Conservation (phyloP, 768 basidiomycete genomes). For the Lyophyllum atratum region DNA sequence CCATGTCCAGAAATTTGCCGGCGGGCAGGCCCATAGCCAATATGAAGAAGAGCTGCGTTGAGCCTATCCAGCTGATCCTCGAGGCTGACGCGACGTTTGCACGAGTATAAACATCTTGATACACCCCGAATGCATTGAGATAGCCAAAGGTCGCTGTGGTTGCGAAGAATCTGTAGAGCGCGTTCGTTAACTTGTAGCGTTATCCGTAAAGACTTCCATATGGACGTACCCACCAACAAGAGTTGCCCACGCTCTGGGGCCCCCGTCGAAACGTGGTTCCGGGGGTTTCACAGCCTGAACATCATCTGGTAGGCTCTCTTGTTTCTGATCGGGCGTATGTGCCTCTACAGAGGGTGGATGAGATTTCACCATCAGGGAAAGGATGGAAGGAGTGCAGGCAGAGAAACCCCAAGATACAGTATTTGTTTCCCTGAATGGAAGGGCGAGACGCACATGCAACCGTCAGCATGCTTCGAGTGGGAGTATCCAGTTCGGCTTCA, state of each 20-base stretch:
- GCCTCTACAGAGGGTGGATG: too few species aligned
- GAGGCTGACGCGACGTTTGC: not conserved
- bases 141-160: not conserved
- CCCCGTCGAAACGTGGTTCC: not conserved
- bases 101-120: not conserved
- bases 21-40: slow-evolving; percentile 23
- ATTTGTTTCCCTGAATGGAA: too few species aligned
- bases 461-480: too few species aligned
- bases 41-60: slow-evolving; percentile 30
- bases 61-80: slow-evolving; percentile 17
- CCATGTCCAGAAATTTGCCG: slow-evolving; percentile 33
- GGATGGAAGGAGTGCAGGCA: too few species aligned
- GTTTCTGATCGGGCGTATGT: too few species aligned
- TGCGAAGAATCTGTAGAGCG: not conserved
- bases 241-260: slow-evolving; percentile 2
- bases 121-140: not conserved
- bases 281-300: too few species aligned
- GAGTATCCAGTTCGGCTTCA: too few species aligned
- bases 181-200: not conserved
- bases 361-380: too few species aligned
- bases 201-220: not conserved
- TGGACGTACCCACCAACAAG: slow-evolving; percentile 2
- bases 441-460: too few species aligned
- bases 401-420: too few species aligned
- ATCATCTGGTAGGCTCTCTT: too few species aligned